Base-by-base conservation (phyloP, 176 grass and related monocot genomes). In the Eremochloa ophiuroides region DNA sequence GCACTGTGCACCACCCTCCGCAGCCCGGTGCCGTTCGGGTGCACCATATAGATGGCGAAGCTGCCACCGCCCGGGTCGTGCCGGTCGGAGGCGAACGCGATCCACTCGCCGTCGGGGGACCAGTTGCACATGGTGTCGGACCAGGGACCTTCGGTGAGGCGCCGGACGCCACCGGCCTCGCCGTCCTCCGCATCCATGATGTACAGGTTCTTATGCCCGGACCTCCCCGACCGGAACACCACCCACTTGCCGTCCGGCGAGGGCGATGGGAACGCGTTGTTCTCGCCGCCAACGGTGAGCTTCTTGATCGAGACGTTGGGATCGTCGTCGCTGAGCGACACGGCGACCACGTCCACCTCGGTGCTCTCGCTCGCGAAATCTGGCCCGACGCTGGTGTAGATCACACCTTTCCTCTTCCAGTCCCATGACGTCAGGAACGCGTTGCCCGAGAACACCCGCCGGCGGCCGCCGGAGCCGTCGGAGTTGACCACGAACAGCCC, bases 41-140 rank as follows among this genome's bases (percentile, higher is more conserved):
- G 96, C 28, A 98, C 41, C 86, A 91, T 86, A 84, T 95, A 87
- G 86, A 98, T 91, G 50, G 86, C 84, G 34, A 95, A 98, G 84
- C 90, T 84, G 62, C 92, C 95, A 17, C 71, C 66, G 11, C 95
- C 90, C 0, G 95, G 95, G 48, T 84, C 59, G 62, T 98, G 81
- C 75, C 92, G 84, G 75, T 95, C 88, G 28, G 92, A 98, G 14
- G 95, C 83, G 50, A 95, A 98, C 66, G 95, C 92, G 58, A 98
- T 98, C 95, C 95, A 98, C 66, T 98, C 92, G 16, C 95, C 90
- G 11, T 95, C 92, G 1, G 92, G 90, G 2, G 95, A 95, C 95
- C 92, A 98, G 61, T 87, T 98, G 90, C 95, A 95, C 92, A 98
- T 98, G 20, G 95, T 98, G 82, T 98, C 95, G 0, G 76, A 87